Conservation (phyloP, 2,329 filamentous ascomycete genomes). For the Exophiala sp. region DNA sequence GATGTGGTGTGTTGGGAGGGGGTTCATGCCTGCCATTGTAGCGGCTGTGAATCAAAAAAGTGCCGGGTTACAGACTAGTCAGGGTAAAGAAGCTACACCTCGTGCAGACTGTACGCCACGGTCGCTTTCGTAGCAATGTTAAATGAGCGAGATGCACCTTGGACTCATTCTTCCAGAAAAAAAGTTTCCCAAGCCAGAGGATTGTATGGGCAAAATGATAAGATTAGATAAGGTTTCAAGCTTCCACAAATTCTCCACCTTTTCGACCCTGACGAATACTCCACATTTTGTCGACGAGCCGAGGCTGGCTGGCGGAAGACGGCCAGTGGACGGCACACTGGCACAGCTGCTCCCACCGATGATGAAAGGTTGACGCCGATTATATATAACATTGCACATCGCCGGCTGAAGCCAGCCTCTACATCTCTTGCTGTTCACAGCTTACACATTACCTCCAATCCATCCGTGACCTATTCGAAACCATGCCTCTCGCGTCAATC, state of each 20-base stretch:
- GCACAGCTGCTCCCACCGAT: too few relatives aligned
- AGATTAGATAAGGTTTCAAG: neutral
- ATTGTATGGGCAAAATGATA: neutral
- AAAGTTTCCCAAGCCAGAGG: neutral
- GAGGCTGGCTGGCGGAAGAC: neutral
- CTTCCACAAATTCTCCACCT: neutral
- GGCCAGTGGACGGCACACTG: too few relatives aligned
- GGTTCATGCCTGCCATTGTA: constrained; percentile 22
- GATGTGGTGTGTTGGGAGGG: constrained; percentile 20
- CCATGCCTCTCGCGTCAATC: constrained; percentile 38
- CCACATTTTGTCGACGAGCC: neutral
- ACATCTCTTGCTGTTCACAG: neutral
- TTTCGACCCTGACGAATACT: neutral
- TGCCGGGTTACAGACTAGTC: neutral
- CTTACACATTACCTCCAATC: too few relatives aligned
- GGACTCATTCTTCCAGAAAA: neutral
- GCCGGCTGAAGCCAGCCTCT: neutral
- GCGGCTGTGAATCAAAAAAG: neutral
- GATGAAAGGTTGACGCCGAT: neutral
- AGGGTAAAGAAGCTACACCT: neutral
- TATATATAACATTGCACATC: neutral
- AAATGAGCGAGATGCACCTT: too few relatives aligned
- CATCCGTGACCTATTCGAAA: neutral
- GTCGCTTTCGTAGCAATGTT: too few relatives aligned
- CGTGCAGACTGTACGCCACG: too few relatives aligned